These are phyloP conservation scores for Pseudogymnoascus sp. DNA, from an alignment of 2,329 filamentous ascomycete genomes.

Conservation along the genomic window DNA sequence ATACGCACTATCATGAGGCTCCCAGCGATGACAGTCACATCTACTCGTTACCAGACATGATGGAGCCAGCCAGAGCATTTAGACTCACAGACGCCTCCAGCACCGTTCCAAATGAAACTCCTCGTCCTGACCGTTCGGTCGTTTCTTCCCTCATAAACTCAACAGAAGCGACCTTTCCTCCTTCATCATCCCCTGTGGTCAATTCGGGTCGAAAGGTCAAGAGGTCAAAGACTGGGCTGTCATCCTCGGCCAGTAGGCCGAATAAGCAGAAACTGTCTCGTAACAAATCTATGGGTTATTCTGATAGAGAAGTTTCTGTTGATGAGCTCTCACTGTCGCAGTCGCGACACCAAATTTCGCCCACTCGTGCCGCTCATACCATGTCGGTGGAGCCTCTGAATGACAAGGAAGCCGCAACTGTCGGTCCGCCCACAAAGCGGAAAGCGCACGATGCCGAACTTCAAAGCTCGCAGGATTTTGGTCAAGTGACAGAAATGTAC, in stretches of 20 bases:
- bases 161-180: neutral
- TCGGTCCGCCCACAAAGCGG: neutral
- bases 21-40: conserved; percentile 1
- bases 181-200: neutral
- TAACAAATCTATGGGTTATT: neutral
- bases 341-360: neutral
- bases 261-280: neutral
- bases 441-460: neutral
- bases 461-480: conserved; percentile 9
- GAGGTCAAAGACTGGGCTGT: conserved; percentile 3
- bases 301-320: conserved; percentile 2
- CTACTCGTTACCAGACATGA: conserved; percentile 7
- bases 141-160: neutral
- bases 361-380: neutral
- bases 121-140: neutral
- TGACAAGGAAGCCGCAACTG: neutral
- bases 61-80: neutral
- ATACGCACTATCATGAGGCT: neutral
- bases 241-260: neutral
- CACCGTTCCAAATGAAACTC: conserved; percentile 10
- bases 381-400: neutral
- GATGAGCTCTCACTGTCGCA: conserved; percentile 6
- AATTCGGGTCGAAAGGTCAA: neutral
- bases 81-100: conserved; percentile 5
- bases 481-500: conserved; percentile 9